Evolutionary conservation across 495 filamentous ascomycete genomes (phyloP), one percentile per base, ranked within the genome.

Genomic region (Tetracladium setigerum): DNA sequence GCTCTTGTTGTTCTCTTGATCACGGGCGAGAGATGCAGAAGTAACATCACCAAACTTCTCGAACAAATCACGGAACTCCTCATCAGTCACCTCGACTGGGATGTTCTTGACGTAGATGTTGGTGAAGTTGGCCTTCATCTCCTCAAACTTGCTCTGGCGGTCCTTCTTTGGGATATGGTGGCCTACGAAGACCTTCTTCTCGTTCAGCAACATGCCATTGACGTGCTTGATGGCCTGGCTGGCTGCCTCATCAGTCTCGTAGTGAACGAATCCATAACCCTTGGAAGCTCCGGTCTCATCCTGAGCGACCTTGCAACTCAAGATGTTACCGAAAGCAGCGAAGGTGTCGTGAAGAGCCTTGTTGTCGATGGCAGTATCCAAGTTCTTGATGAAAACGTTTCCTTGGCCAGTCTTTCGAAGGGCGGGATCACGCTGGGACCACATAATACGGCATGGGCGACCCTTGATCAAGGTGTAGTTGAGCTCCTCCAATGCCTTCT

Each of bases 101-200:
- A 99, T 81, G 71, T 97, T 99, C 84, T 99, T 99, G 70, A 99
- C 87, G 70, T 97, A 99, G 64, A 97, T 81, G 68, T 99, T 99
- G 72, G 92, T 99, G 77, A 95, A 99, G 78, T 99, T 97, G 67
- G 94, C 92, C 82, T 97, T 97, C 91, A 99, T 99, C 78, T 99
- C 92, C 75, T 99, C 92, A 64, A 96, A 97, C 75, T 99, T 99
- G 87, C 89, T 95, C 77, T 96, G 90, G 57, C 92, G 94, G 60
- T 99, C 92, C 79, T 99, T 99, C 85, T 96, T 95, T 57, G 92
- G 92, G 66, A 99, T 95, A 73, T 99, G 92, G 69, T 96, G 90
- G 47, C 92, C 92, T 56, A 99, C 92, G 59, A 90, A 99, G 41
- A 99, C 92, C 79, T 99, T 99, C 84, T 99, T 99, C 80, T 99